Evolutionary conservation across 768 basidiomycete species (phyloP), one percentile per base, ranked within the genome.

Genomic region (Tylopilus subfusipes): DNA sequence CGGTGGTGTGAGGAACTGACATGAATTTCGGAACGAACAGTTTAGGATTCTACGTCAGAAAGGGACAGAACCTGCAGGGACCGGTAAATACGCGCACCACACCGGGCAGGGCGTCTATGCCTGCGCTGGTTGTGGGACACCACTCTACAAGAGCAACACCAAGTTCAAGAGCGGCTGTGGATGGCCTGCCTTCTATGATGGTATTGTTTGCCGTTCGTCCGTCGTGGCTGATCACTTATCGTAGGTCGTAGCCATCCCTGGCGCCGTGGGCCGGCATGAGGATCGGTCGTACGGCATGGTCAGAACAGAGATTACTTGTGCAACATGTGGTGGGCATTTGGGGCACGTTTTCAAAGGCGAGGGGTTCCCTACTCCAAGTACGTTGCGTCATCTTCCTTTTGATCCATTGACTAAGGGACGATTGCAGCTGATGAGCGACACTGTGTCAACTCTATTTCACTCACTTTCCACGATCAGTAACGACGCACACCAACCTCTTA

Each of bases 181-280:
- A 22, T 98, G 94, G 94, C 94, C 95, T n/a, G 92, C 94, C 1
- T 98, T 97, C 79, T 98, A 88, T 67, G 94, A 96, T 67, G 89
- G 89, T 88, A 57, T 53, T 73, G 61, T 10, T 22, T 21, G 53
- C 40, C 33, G 27, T 10, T n/a, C n/a, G 8, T 31, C 14, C 8
- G 27, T 21, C 33, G 11, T 47, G 24, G 8, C 24, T 19, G 24
- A 47, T 48, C 11, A 40, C 50, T 55, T n/a, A 59, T 34, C 13
- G 24, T 42, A 10, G n/a, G 4, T 39, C 30, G 30, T 57, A 91
- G 93, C 93, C 9, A 82, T 96, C 57, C 94, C 94, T 7, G 94
- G 93, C 31, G 92, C 94, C 22, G 90, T 98, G 29, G 80, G 65
- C 54, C 76, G 86, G 38, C 88, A 93, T 58, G 85, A 86, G 57